Base-by-base conservation (phyloP, 371 early-diverging fungal genomes). In the Mortierella sp. region DNA sequence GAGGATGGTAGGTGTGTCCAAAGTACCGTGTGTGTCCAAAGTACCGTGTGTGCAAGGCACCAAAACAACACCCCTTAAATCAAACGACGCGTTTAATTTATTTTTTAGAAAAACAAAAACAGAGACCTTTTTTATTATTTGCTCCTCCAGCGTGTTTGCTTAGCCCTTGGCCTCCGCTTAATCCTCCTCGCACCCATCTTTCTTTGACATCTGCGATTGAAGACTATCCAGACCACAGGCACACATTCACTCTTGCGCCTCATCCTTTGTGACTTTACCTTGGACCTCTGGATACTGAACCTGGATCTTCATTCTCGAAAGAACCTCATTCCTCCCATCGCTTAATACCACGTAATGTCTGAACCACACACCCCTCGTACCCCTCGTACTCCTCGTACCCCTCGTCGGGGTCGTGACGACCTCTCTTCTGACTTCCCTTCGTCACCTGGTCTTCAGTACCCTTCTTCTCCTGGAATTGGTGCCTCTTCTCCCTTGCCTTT, bases 381-480 rank as follows among this genome's bases (percentile, higher is more conserved):
- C 5, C 72, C 76, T 47, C 68, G 71, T 53, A 66, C 63, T 17
- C 34, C 58, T 32, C 49, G 49, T 8, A 59, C 59, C 23, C 59
- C 59, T 59, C 59, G 59, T 12, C 15, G 59, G 13, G 63, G 68
- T n/a, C 37, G 68, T 32, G 79, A 73, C 51, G 59, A 60, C 28
- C 70, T 55, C 60, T 70, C 70, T 29, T 79, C 80, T 10, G 79
- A 72, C 29, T 55, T 79, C 29, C 80, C 80, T 40, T 79, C 80
- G 12, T 79, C 80, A 2, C 80, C 80, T 29, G 74, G 74, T 26
- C 71, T 79, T 12, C 68, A 77, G 15, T 77, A 69, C 58, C 78
- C 78, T 3, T 72, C 78, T 0, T 66, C 68, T 2, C 72, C 68
- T 26, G 78, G 68, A 22, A 29, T 72, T 13, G 78, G 67, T 31